Percentiles rank a stretch among this genome's conserved stretches.
Conservation (phyloP, 1,139 yeast species). For the Taphrina betulina region DNA sequence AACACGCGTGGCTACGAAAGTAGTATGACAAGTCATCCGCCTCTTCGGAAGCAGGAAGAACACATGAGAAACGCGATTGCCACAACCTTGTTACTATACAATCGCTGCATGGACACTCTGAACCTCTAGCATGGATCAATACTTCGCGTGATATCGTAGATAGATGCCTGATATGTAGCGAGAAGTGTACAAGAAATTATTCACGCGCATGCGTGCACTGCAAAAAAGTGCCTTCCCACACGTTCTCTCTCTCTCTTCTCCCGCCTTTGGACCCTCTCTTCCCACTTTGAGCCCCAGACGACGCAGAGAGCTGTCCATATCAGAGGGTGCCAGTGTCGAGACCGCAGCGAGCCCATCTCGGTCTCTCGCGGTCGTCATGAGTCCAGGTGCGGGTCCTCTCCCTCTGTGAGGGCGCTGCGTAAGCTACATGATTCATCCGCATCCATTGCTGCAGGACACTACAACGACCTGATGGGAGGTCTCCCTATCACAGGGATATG, state of each 20-base stretch:
- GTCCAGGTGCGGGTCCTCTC: conserved; percentile 23
- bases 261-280: too few species aligned
- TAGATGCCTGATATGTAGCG: too few species aligned
- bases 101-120: conserved; percentile 28
- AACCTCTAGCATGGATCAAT: conserved; percentile 13
- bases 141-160: neutral
- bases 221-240: too few species aligned
- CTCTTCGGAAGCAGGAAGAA: conserved; percentile 16
- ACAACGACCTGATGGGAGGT: conserved; percentile 46
- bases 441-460: conserved; percentile 20
- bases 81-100: conserved; percentile 25
- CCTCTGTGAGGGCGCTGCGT: conserved; percentile 12
- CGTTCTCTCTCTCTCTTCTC: too few species aligned
- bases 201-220: too few species aligned
- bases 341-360: too few species aligned
- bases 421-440: conserved; percentile 22
- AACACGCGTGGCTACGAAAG: conserved; percentile 23
- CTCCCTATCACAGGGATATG: too few species aligned
- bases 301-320: too few species aligned
- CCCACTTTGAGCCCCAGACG: too few species aligned
- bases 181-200: too few species aligned
- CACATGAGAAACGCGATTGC: conserved; percentile 23
- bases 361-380: too few species aligned
- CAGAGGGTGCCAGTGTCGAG: too few species aligned
- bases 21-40: conserved; percentile 30